Percentiles rank a stretch among this genome's conserved stretches.
phyloP scores from a whole-genome alignment of 2,329 filamentous ascomycete species.

The Aspergillus alliaceus region DNA sequence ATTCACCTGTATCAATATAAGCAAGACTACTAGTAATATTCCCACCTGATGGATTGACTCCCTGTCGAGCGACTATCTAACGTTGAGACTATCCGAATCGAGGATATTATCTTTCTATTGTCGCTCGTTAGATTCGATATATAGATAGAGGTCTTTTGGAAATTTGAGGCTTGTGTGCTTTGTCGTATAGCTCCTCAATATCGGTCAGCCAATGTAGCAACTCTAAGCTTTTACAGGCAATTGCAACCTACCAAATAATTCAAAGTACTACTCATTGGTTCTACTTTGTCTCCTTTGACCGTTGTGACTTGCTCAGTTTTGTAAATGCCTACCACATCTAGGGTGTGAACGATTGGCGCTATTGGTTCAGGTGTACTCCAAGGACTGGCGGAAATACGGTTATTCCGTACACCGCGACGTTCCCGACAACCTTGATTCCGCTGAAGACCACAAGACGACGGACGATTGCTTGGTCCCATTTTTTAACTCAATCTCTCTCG shows the following conservation, averaged over 20 bases:
- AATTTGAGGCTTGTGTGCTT: too few relatives aligned
- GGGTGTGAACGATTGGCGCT: too few relatives aligned
- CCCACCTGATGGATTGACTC: not conserved
- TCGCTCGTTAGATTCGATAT: too few relatives aligned
- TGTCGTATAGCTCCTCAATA: too few relatives aligned
- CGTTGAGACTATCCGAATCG: not conserved
- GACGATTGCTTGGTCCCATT: not conserved
- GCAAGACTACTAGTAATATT: not conserved
- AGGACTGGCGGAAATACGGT: conserved; percentile 1
- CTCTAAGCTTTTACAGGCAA: too few relatives aligned
- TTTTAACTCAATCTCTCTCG: not conserved
- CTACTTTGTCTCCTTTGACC: not conserved
- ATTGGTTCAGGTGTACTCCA: not conserved
- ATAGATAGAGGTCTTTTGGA: too few relatives aligned
- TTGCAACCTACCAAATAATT: too few relatives aligned
- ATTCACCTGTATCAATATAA: not conserved
- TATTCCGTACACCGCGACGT: conserved; percentile 5
- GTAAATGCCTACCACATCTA: too few relatives aligned
- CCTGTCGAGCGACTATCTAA: not conserved
- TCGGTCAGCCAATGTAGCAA: too few relatives aligned
- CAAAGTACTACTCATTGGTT: too few relatives aligned
- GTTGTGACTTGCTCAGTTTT: too few relatives aligned
- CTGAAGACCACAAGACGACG: not conserved
- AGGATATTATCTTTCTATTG: too few relatives aligned
- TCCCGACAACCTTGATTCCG: not conserved